Evolutionary conservation across 768 basidiomycete genomes (phyloP), one percentile per base, ranked within the genome.

Genomic region (Suillus bovinus): DNA sequence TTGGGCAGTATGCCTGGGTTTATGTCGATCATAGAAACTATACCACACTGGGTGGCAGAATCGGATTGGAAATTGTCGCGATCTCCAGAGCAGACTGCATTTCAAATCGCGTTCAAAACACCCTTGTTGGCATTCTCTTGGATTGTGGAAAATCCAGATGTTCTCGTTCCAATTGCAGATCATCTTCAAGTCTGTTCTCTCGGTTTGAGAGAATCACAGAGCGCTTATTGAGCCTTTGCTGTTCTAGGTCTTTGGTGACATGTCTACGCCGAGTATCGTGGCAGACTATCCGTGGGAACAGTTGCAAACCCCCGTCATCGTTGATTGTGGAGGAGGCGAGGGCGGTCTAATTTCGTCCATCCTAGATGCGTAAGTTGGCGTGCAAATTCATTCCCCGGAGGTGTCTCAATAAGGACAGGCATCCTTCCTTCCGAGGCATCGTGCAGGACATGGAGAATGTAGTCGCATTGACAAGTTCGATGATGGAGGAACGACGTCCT

Each of bases 301-400:
- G 4, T 70, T 77, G 56, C 68, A 70, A 33, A 64, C 20, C 75
- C 77, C 61, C 73, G 78, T 71, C 17, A 74, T 80, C 46, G 76
- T 80, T 31, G 78, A 80, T 61, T 71, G 78, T 38, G 78, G 78
- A 62, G 78, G 78, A 22, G 78, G 77, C 6, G 76, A 78, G 67
- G 78, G 78, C 33, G 76, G 76, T 14, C 69, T 79, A 11, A 75
- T 74, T 59, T 76, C 75, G 61, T 74, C 77, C 16, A 74, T 79
- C 36, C 77, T 77, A n/a, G 68, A 64, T 39, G 76, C 71, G 78
- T 79, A 10, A n/a, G 34, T 38, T n/a, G 62, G 52, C 71, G 59
- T 20, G 3, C 22, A 29, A 31, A n/a, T 59, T 5, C 33, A 10
- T 57, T 14, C 10, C 10, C 8, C 11, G 4, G n/a, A 59, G 4